Evolutionary conservation across 345 rosid species (phyloP).

Genomic region (Syzygium jambos): DNA sequence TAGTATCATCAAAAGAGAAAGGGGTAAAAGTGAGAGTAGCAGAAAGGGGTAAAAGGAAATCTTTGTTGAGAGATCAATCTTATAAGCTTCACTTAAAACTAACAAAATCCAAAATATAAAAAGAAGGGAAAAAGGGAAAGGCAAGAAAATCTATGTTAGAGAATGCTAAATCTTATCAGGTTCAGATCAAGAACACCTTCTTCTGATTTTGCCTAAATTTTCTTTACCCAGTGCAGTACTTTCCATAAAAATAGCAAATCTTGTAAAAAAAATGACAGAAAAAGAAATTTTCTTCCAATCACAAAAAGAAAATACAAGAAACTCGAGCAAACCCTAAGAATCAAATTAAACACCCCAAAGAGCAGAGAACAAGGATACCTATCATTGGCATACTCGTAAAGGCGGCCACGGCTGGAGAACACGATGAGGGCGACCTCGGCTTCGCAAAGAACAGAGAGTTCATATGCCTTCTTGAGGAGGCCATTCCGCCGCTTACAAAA

Average conservation of each 20-base stretch:
- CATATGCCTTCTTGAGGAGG: constrained; percentile 91
- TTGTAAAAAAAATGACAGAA: not conserved
- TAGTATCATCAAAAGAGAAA: not conserved
- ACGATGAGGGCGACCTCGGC: constrained; percentile 86
- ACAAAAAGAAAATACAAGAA: not conserved
- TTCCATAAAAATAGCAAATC: not conserved
- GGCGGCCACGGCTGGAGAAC: constrained; percentile 99
- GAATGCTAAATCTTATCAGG: not conserved
- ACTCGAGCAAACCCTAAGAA: not conserved
- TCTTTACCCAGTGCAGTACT: not conserved
- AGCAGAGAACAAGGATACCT: constrained; percentile 32
- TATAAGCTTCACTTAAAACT: not conserved
- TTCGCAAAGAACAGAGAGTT: constrained; percentile 84
- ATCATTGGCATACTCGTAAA: constrained; percentile 91
- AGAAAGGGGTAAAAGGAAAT: not conserved
- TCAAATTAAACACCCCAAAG: not conserved
- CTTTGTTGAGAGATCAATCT: not conserved
- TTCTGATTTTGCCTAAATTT: not conserved
- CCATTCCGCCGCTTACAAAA: constrained; percentile 97
- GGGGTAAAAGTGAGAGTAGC: not conserved
- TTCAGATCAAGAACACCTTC: not conserved
- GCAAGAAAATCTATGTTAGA: not conserved
- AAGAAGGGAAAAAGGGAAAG: not conserved
- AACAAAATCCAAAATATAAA: not conserved
- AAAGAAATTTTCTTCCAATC: not conserved